Evolutionary conservation across 441 rosid species (phyloP), one percentile per base, ranked within the genome.

Genomic region (Pelargonium myrrhifolium): DNA sequence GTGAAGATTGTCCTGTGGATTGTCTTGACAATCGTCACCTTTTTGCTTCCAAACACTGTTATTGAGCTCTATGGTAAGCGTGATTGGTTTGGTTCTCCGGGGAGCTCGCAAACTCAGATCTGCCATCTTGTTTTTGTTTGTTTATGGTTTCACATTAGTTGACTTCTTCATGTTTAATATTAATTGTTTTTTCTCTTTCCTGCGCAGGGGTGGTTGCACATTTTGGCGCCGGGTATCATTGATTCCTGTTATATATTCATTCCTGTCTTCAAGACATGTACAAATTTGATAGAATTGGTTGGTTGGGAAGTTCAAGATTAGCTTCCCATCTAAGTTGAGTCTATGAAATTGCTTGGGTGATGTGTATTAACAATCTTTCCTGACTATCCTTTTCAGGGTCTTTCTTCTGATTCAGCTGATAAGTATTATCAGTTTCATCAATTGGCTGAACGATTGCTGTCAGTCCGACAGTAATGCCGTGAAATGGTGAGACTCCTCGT

Each of bases 181-280:
- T 62, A 39, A n/a, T 24, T 58, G 8, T 21, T 65, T 39, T n/a
- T 22, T 15, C 67, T 49, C 40, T 74, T 72, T 59, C 18, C 64
- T 82, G 77, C 72, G 77, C 87, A 93, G 98, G 99, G 69, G 93
- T 91, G 77, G 79, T 93, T 73, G 96, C 99, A 10, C 99, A 89
- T 86, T 93, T 93, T 72, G 99, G 99, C 72, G 99, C 99, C 65
- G 99, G 99, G 97, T 93, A 92, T 77, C 6, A 61, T 64, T 66
- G 72, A 68, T 75, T 80, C 75, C 77, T 76, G 62, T 74, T 70
- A 58, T 70, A 67, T 63, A 53, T 72, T 12, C 39, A 51, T 74
- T 65, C 45, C 24, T 70, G 66, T 72, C 60, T 43, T 62, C 17
- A 51, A 71, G 62, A n/a, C 65, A 75, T 68, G 62, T 47, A 69